Conservation (phyloP, 805 yeast genomes). For the Tetrapisispora taiwanensis region DNA sequence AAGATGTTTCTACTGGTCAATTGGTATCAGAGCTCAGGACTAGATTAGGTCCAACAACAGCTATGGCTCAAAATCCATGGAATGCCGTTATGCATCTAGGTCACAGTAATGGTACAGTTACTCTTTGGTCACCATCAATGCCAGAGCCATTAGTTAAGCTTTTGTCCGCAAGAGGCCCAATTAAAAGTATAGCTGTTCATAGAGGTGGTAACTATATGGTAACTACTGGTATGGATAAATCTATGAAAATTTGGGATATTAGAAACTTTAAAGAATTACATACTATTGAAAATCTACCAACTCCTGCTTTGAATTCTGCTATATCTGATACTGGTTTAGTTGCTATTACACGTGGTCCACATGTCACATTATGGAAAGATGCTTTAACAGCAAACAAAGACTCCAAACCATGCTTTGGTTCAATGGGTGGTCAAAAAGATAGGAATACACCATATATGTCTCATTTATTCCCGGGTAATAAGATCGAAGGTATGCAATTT, state of each 20-base stretch:
- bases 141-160: slow-evolving; percentile 76
- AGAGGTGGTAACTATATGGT: slow-evolving; percentile 94
- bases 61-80: slow-evolving; percentile 88
- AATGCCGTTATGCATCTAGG: slow-evolving; percentile 93
- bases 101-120: slow-evolving; percentile 83
- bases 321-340: slow-evolving; percentile 83
- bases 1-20: slow-evolving; percentile 89
- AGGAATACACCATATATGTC: slow-evolving; percentile 79
- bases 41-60: slow-evolving; percentile 79
- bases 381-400: slow-evolving; percentile 36
- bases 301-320: slow-evolving; percentile 72
- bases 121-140: slow-evolving; percentile 90
- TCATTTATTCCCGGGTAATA: slow-evolving; percentile 72
- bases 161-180: slow-evolving; percentile 77
- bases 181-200: slow-evolving; percentile 74
- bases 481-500: slow-evolving; percentile 54
- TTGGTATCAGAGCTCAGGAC: slow-evolving; percentile 77
- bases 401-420: slow-evolving; percentile 43
- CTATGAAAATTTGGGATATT: slow-evolving; percentile 86
- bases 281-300: slow-evolving; percentile 50
- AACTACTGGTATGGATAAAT: slow-evolving; percentile 77
- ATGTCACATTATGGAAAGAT: slow-evolving; percentile 90
- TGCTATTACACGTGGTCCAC: slow-evolving; percentile 93
- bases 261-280: slow-evolving; percentile 72
- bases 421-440: slow-evolving; percentile 25